A percentile compares a stretch with the other conserved stretches of the same genome.
phyloP scores from a whole-genome alignment of 139 green algal species.

The Prasinococcaceae sp. region DNA sequence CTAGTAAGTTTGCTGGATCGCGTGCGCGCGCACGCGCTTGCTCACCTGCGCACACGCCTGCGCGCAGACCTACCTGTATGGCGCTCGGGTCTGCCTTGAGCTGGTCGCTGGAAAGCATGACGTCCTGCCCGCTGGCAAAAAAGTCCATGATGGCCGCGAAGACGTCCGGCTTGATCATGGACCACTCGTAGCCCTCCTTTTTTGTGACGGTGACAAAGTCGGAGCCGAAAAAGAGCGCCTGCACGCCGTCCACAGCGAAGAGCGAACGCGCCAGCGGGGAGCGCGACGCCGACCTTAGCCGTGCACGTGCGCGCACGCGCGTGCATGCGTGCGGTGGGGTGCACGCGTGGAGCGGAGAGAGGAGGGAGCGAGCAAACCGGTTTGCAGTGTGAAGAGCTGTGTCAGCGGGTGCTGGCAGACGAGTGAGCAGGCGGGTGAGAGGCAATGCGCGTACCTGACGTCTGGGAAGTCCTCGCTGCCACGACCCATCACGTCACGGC shows the following conservation, averaged over 20 bases:
- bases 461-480: constrained; percentile 45
- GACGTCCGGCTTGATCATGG: constrained; percentile 73
- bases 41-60: too few relatives aligned
- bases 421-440: not conserved
- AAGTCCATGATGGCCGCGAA: constrained; percentile 95
- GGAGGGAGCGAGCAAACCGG: not conserved
- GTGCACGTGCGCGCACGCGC: not conserved
- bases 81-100: too few relatives aligned
- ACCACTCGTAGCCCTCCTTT: constrained; percentile 53
- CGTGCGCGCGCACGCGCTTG: too few relatives aligned
- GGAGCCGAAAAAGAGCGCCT: constrained; percentile 77
- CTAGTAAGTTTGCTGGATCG: too few relatives aligned
- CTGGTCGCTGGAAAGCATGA: too few relatives aligned
- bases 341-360: not conserved
- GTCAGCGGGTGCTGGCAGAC: too few relatives aligned
- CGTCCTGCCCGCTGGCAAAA: constrained; percentile 62
- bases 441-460: not conserved
- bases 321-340: not conserved
- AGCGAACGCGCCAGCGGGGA: not conserved
- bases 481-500: constrained; percentile 53
- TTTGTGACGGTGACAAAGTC: constrained; percentile 98
- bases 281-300: not conserved
- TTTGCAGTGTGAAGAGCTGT: too few relatives aligned
- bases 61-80: too few relatives aligned
- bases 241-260: constrained; percentile 23